These are phyloP conservation scores for Saprolegnia diclina DNA, from an alignment of 352 stramenopile genomes.

Conservation along the genomic window DNA sequence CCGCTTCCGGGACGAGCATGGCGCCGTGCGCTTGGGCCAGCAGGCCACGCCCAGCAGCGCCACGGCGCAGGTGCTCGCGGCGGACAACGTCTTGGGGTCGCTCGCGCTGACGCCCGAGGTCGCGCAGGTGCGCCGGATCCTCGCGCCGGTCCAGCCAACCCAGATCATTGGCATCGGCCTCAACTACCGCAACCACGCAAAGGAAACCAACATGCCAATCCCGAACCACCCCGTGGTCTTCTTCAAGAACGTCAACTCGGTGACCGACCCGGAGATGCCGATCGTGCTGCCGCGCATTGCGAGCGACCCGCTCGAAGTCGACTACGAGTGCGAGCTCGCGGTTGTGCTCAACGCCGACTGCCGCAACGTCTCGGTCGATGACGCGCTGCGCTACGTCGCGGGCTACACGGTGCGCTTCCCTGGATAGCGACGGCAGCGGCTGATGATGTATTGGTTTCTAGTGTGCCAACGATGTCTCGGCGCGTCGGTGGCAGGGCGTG, in stretches of 20 bases:
- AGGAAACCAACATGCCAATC: constrained; percentile 83
- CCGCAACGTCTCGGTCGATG: constrained; percentile 76
- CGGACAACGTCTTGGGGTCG: constrained; percentile 60
- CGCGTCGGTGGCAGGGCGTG: constrained; percentile 82
- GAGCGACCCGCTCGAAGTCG: constrained; percentile 59
- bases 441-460: background rate
- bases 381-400: constrained; percentile 80
- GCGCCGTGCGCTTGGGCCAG: constrained; percentile 56
- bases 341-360: constrained; percentile 78
- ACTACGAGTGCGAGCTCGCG: constrained; percentile 89
- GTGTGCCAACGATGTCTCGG: constrained; percentile 84
- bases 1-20: constrained; percentile 59
- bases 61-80: constrained; percentile 46
- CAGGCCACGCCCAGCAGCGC: constrained; percentile 29
- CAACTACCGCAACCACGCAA: constrained; percentile 87
- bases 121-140: constrained; percentile 59
- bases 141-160: constrained; percentile 70
- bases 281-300: constrained; percentile 76
- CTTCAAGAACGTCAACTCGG: constrained; percentile 76
- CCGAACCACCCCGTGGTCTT: constrained; percentile 80
- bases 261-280: constrained; percentile 68
- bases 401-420: constrained; percentile 60
- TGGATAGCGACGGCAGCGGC: background rate
- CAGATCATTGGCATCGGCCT: constrained; percentile 85
- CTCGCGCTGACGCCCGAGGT: constrained; percentile 56